Evolutionary conservation across 768 basidiomycete genomes (phyloP), one percentile per base, ranked within the genome.

Genomic region (Lentinula sp.): DNA sequence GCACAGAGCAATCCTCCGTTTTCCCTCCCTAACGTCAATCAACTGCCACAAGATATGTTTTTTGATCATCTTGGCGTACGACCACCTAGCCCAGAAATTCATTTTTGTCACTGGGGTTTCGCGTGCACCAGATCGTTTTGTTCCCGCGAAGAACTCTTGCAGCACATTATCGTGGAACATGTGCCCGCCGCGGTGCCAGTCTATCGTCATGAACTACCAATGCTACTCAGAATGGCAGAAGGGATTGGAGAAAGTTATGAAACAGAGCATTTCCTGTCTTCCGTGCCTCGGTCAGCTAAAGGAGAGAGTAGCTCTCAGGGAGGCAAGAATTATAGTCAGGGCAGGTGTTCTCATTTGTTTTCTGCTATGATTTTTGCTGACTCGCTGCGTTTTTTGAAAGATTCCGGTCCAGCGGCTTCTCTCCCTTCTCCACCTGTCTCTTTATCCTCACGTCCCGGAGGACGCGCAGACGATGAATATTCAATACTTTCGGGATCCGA

Each of bases 141-240:
- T 9, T 73, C 65, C 32, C 69, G 72, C n/a, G 62, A 68, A 2
- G 75, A 75, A 15, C 76, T 85, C 32, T 67, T 72, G 2, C 63
- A 71, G 6, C 85, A 87, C 66, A 77, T 85, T 46, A 67, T 75
- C 13, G 67, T 71, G 32, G 76, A 80, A 10, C 85, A 87, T 66
- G 74, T 82, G 46, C 74, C 69, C 55, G 71, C 70, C 32, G 73
- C 77, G 41, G 67, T 75, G 45, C 79, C 83, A n/a, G 73, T 82
- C 61, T 69, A 65, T 28, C 76, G 76, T 35, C 62, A 71, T 23
- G 84, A 86, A 37, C 72, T 87, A 12, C 66, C 75, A 2, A 65
- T 78, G 41, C 67, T 78, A 53, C 70, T 73, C 63, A 72, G 80
- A 59, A 73, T 71, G 1, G 81, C 82, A 60, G 79, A 82, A 63